Conservation (phyloP, 2,329 filamentous ascomycete species). For the Shiraia sp. region DNA sequence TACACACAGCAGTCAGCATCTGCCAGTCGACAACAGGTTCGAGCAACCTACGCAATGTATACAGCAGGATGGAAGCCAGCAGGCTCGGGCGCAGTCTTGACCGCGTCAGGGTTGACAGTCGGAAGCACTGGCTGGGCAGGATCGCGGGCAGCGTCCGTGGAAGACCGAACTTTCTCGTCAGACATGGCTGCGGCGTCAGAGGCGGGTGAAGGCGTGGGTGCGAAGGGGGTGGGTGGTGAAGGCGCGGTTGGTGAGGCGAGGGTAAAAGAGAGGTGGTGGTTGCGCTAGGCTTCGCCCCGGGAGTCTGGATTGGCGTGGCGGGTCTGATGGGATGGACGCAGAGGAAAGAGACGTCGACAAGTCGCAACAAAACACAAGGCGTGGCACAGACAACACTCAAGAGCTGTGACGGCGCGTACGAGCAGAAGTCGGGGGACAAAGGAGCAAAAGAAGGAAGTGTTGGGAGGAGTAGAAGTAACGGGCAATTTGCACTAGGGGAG, state of each 20-base stretch:
- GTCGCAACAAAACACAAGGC: slow-evolving; percentile 19
- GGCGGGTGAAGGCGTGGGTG: slow-evolving; percentile 18
- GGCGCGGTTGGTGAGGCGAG: slow-evolving; percentile 10
- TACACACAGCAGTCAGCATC: slow-evolving; percentile 48
- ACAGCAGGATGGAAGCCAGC: slow-evolving; percentile 75
- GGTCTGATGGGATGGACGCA: slow-evolving; percentile 24
- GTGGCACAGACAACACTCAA: slow-evolving; percentile 31
- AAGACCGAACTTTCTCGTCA: slow-evolving; percentile 80
- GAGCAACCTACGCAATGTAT: slow-evolving; percentile 69
- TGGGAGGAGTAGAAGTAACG: slow-evolving; percentile 26
- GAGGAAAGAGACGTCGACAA: too few species aligned
- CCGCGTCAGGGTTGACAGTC: slow-evolving; percentile 73
- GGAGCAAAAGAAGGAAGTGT: slow-evolving; percentile 26
- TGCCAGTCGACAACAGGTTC: slow-evolving; percentile 45
- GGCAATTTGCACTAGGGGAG: slow-evolving; percentile 34
- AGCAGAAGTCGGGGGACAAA: slow-evolving; percentile 26
- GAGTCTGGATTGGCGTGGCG: slow-evolving; percentile 22
- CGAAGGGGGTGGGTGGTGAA: slow-evolving; percentile 11
- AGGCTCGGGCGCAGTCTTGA: slow-evolving; percentile 66
- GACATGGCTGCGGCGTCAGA: slow-evolving; percentile 55
- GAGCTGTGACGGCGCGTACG: slow-evolving; percentile 29
- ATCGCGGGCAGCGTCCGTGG: slow-evolving; percentile 73
- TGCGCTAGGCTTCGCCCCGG: slow-evolving; percentile 15
- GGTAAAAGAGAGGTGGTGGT: slow-evolving; percentile 23
- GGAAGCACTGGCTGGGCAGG: slow-evolving; percentile 69